Conservation (phyloP, 306 rosid species). For the Gastrolobium villosum region DNA sequence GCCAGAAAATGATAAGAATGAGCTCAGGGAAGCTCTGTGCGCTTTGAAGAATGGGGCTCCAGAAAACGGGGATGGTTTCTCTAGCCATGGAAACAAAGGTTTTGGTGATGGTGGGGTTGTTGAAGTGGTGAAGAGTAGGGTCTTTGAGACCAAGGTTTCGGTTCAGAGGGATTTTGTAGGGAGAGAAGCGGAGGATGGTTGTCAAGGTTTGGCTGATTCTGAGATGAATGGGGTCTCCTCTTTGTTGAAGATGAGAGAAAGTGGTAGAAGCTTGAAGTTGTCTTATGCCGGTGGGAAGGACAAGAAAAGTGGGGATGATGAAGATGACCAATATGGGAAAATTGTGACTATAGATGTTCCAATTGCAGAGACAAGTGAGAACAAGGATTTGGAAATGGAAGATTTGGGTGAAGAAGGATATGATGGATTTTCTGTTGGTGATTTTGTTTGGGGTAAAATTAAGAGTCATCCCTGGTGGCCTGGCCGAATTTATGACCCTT, state of each 20-base stretch:
- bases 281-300: conserved; percentile 35
- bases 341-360: conserved; percentile 52
- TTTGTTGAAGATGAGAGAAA: conserved; percentile 60
- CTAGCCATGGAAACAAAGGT: conserved; percentile 45
- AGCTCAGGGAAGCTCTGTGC: conserved; percentile 42
- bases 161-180: conserved; percentile 35
- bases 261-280: conserved; percentile 38
- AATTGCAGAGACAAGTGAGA: conserved; percentile 52
- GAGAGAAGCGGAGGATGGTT: conserved; percentile 43
- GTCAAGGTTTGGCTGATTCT: conserved; percentile 56
- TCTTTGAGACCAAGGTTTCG: conserved; percentile 41
- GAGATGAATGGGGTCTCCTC: conserved; percentile 66
- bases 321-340: conserved; percentile 45
- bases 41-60: conserved; percentile 41
- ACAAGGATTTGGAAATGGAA: conserved; percentile 54
- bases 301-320: conserved; percentile 37
- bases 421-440: conserved; percentile 64
- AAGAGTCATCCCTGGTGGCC: conserved; percentile 91
- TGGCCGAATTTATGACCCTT: conserved; percentile 71
- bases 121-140: conserved; percentile 47
- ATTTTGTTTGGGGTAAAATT: conserved; percentile 86
- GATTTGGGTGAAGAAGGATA: conserved; percentile 51
- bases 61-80: conserved; percentile 51
- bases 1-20: conserved; percentile 54
- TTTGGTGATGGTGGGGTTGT: conserved; percentile 33